A percentile compares a stretch with the other conserved stretches of the same genome.
phyloP scores from a whole-genome alignment of 2,329 filamentous ascomycete genomes.

The Fusarium mundagurra region DNA sequence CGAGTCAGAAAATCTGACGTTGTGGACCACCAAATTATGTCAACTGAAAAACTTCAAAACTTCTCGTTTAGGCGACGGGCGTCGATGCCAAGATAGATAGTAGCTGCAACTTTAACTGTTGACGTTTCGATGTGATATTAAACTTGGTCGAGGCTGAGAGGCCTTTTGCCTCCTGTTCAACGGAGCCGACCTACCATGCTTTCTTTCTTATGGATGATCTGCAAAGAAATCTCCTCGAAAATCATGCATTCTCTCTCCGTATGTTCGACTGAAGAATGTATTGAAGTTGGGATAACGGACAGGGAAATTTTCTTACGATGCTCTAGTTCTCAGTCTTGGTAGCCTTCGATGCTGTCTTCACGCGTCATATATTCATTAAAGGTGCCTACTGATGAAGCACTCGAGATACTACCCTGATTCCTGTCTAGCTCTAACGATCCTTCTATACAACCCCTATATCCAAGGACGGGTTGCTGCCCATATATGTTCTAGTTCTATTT shows the following conservation, averaged over 20 bases:
- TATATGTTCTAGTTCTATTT: not conserved
- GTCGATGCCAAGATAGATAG: not conserved
- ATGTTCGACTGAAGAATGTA: not conserved
- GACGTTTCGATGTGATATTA: not conserved
- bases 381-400: not conserved
- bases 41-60: constrained; percentile 47
- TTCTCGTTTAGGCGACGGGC: not conserved
- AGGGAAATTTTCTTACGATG: not conserved
- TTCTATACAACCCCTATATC: not conserved
- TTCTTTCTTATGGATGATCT: not conserved
- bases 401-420: not conserved
- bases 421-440: not conserved
- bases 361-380: not conserved
- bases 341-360: not conserved
- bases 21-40: constrained; percentile 48
- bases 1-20: constrained; percentile 64
- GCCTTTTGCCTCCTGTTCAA: not conserved
- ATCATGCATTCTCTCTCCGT: not conserved
- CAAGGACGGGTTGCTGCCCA: not conserved
- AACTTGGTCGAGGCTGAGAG: not conserved
- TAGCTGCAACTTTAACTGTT: not conserved
- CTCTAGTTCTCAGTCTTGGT: not conserved
- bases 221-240: not conserved
- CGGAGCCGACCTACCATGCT: not conserved
- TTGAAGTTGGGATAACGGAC: not conserved